Evolutionary conservation across 2,329 filamentous ascomycete species (phyloP).

Genomic region (Aspergillus sergii): DNA sequence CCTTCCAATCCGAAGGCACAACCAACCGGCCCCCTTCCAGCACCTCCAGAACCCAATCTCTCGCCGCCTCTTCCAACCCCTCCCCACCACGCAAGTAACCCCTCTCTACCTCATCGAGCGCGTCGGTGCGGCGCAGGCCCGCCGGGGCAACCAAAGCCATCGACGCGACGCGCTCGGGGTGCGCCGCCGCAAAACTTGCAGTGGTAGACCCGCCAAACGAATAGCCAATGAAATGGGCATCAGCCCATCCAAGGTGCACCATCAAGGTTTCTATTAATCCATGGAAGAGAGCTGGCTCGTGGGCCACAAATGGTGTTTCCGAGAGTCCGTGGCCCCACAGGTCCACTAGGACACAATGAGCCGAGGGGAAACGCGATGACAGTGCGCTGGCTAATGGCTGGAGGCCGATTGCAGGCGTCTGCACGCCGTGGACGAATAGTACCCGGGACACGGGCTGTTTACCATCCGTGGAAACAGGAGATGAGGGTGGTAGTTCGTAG

Average conservation of each 20-base stretch:
- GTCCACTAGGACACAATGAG: constrained; percentile 51
- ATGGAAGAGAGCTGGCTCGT: constrained; percentile 49
- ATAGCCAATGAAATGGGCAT: constrained; percentile 52
- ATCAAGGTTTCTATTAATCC: constrained; percentile 45
- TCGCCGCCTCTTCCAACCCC: constrained; percentile 34
- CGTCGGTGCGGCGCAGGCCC: constrained; percentile 39
- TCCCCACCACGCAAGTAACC: constrained; percentile 27
- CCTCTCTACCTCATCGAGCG: constrained; percentile 29
- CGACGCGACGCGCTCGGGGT: constrained; percentile 33
- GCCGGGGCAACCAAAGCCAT: constrained; percentile 52
- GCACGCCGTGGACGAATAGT: constrained; percentile 54
- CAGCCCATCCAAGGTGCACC: constrained; percentile 44
- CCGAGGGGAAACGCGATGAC: constrained; percentile 34
- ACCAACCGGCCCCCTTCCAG: constrained; percentile 49
- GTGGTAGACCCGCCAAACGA: constrained; percentile 53
- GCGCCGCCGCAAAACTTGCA: constrained; percentile 40
- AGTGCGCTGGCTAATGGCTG: constrained; percentile 46
- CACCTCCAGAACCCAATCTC: constrained; percentile 40
- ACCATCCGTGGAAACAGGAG: background rate
- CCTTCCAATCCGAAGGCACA: constrained; percentile 50
- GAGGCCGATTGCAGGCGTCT: constrained; percentile 55
- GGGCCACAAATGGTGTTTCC: constrained; percentile 49
- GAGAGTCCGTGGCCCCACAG: constrained; percentile 59
- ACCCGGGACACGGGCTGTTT: constrained; percentile 29
- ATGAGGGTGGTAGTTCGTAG: constrained; percentile 18